Conservation (phyloP, 2,329 filamentous ascomycete genomes). For the Fusarium nelsonii region DNA sequence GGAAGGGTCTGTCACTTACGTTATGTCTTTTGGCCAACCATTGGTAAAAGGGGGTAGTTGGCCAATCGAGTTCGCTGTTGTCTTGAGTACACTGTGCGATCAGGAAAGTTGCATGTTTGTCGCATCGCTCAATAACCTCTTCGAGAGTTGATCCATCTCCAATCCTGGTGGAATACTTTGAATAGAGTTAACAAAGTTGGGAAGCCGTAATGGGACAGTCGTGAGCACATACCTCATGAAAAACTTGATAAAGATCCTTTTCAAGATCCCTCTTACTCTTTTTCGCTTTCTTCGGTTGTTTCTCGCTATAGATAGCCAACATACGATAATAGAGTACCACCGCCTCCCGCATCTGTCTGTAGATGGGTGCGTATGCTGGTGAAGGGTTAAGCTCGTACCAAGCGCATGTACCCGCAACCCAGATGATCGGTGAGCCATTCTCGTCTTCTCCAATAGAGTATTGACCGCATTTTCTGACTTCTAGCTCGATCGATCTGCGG, state of each 20-base stretch:
- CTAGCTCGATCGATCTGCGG: slow-evolving; percentile 57
- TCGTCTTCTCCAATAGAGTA: slow-evolving; percentile 67
- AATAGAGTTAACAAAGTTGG: slow-evolving; percentile 4
- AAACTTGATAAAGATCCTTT: slow-evolving; percentile 49
- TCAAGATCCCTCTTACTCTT: slow-evolving; percentile 48
- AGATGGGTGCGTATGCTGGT: slow-evolving; percentile 67
- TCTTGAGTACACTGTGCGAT: slow-evolving; percentile 63
- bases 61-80: slow-evolving; percentile 56
- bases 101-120: slow-evolving; percentile 64
- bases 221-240: slow-evolving; percentile 49
- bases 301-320: slow-evolving; percentile 65
- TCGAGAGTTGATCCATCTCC: slow-evolving; percentile 66
- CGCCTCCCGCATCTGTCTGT: slow-evolving; percentile 71
- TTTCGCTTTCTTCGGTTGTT: slow-evolving; percentile 49
- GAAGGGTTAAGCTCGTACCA: slow-evolving; percentile 77
- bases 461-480: slow-evolving; percentile 62
- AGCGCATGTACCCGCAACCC: slow-evolving; percentile 69
- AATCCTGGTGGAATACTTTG: slow-evolving; percentile 63
- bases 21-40: slow-evolving; percentile 60
- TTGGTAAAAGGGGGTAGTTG: slow-evolving; percentile 60
- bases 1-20: slow-evolving; percentile 50
- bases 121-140: slow-evolving; percentile 62
- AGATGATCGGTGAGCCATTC: slow-evolving; percentile 69
- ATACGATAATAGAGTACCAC: slow-evolving; percentile 74
- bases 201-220: neutral